A percentile compares a stretch with the other conserved stretches of the same genome.
phyloP scores from a whole-genome alignment of 305 asterid genomes.

The Ilex paraguariensis region DNA sequence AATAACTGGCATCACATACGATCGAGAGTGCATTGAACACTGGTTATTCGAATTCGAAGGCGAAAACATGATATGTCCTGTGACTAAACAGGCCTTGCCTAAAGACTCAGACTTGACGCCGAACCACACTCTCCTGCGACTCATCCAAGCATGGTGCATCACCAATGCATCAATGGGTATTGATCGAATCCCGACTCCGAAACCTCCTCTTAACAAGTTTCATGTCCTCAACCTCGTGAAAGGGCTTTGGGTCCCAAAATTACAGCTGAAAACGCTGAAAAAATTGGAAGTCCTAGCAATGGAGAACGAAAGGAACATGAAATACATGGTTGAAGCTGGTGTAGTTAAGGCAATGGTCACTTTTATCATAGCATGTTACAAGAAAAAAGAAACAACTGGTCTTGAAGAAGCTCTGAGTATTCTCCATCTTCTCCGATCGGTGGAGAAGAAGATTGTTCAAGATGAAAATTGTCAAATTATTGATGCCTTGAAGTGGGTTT shows the following conservation, averaged over 20 bases:
- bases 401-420: slow-evolving; percentile 31
- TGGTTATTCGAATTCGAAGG: slow-evolving; percentile 28
- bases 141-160: slow-evolving; percentile 45
- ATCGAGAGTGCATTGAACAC: slow-evolving; percentile 44
- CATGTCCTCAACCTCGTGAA: slow-evolving; percentile 18
- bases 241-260: slow-evolving; percentile 17
- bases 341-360: slow-evolving; percentile 8
- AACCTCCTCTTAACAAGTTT: slow-evolving; percentile 18
- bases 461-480: slow-evolving; percentile 16
- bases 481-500: slow-evolving; percentile 36
- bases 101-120: slow-evolving; percentile 33
- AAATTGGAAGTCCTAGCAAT: slow-evolving; percentile 28
- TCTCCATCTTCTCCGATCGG: slow-evolving; percentile 12
- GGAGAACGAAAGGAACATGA: slow-evolving; percentile 29
- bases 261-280: slow-evolving; percentile 23
- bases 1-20: slow-evolving; percentile 54
- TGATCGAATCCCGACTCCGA: slow-evolving; percentile 25
- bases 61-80: slow-evolving; percentile 40
- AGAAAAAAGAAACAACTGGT: slow-evolving; percentile 11
- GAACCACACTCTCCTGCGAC: slow-evolving; percentile 49
- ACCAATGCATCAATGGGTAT: slow-evolving; percentile 12
- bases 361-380: slow-evolving; percentile 24
- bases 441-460: background rate
- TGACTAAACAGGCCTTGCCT: slow-evolving; percentile 44
- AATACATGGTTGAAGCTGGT: slow-evolving; percentile 32